Percentiles rank a stretch among this genome's conserved stretches.
These are phyloP conservation scores for Xerocomus nothofagi DNA, from an alignment of 1,284 basidiomycete genomes.

Conservation along the genomic window DNA sequence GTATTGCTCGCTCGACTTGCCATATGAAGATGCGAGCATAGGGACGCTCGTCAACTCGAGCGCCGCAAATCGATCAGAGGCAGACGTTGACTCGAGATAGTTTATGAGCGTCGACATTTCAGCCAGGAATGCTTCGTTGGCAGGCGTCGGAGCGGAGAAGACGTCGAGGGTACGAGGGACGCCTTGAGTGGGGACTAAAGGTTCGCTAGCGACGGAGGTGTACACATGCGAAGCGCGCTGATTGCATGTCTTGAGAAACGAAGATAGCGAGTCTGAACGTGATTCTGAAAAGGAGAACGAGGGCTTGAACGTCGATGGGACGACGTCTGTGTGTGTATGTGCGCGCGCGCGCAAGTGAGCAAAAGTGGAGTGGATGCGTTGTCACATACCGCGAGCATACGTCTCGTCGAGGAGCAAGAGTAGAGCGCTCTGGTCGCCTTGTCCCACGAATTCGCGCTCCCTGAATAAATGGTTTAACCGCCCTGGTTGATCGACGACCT, in stretches of 20 bases:
- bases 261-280: conserved; percentile 31
- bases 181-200: conserved; percentile 28
- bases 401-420: conserved; percentile 57
- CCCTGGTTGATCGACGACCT: conserved; percentile 44
- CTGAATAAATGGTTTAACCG: conserved; percentile 33
- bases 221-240: conserved; percentile 60
- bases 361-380: not conserved
- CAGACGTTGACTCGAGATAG: conserved; percentile 49
- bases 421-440: conserved; percentile 50
- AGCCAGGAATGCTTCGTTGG: conserved; percentile 41
- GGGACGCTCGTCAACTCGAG: conserved; percentile 55
- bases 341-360: too few species aligned
- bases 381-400: conserved; percentile 54
- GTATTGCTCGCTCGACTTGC: conserved; percentile 56
- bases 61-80: conserved; percentile 53
- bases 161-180: conserved; percentile 42
- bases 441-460: conserved; percentile 56
- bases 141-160: conserved; percentile 41
- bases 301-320: conserved; percentile 47
- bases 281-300: conserved; percentile 41
- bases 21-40: conserved; percentile 47
- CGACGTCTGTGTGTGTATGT: conserved; percentile 48
- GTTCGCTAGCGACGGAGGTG: conserved; percentile 46
- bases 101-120: conserved; percentile 47
- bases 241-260: conserved; percentile 54